phyloP scores from a whole-genome alignment of 2,329 filamentous ascomycete genomes.

The Aphanocladium album region DNA sequence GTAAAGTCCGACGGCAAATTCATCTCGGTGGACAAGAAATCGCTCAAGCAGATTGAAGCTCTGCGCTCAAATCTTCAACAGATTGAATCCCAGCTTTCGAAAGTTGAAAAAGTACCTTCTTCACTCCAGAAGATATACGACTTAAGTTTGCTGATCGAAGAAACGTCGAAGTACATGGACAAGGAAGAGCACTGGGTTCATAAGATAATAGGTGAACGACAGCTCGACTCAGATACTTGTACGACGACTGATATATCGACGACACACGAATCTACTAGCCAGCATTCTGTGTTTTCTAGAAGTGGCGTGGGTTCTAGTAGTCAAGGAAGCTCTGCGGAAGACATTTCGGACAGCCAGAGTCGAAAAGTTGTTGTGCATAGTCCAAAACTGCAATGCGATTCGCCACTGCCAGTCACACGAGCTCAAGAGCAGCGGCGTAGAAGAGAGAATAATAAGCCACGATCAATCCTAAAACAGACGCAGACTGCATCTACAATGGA shows the following conservation, averaged over 20 bases:
- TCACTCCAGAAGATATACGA: constrained; percentile 23
- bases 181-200: constrained; percentile 27
- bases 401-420: constrained; percentile 27
- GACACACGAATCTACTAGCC: constrained; percentile 13
- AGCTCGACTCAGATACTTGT: background rate
- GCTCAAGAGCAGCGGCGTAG: constrained; percentile 32
- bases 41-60: constrained; percentile 11
- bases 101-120: constrained; percentile 15
- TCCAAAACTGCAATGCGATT: constrained; percentile 20
- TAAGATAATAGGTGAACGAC: constrained; percentile 18
- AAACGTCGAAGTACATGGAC: constrained; percentile 25
- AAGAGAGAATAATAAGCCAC: constrained; percentile 24
- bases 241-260: constrained; percentile 5
- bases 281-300: background rate
- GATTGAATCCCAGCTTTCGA: constrained; percentile 16
- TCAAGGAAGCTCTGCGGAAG: background rate
- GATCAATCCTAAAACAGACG: constrained; percentile 30
- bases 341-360: background rate
- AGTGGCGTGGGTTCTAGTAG: background rate
- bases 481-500: background rate
- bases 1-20: background rate
- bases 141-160: constrained; percentile 24
- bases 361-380: constrained; percentile 31
- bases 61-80: constrained; percentile 11
- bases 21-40: background rate